A percentile compares a stretch with the other conserved stretches of the same genome.
These are phyloP conservation scores for Candida pseudocylindracea DNA, from an alignment of 1,139 yeast species.

Conservation along the genomic window DNA sequence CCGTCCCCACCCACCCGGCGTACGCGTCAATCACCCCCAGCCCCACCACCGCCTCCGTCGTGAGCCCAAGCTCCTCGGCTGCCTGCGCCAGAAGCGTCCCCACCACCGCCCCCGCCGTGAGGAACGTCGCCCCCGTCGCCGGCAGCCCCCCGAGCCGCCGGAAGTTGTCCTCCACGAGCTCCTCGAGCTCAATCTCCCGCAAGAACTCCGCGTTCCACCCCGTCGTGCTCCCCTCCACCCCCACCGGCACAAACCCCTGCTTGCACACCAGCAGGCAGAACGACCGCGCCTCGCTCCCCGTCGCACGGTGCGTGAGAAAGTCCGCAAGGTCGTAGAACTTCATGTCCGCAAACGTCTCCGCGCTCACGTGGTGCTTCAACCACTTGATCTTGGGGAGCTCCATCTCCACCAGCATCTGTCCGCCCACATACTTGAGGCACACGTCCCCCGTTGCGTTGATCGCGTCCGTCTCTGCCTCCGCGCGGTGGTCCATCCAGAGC, in stretches of 20 bases:
- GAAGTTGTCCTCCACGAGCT: slow-evolving; percentile 57
- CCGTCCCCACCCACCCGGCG: slow-evolving; percentile 97
- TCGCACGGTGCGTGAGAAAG: slow-evolving; percentile 74
- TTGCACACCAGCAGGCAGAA: slow-evolving; percentile 85
- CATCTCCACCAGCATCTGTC: slow-evolving; percentile 96
- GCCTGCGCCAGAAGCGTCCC: slow-evolving; percentile 45
- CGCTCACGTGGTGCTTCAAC: slow-evolving; percentile 77
- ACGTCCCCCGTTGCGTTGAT: slow-evolving; percentile 68
- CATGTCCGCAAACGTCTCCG: slow-evolving; percentile 38
- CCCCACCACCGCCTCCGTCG: slow-evolving; percentile 66
- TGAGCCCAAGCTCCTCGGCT: slow-evolving; percentile 71
- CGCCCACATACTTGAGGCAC: slow-evolving; percentile 82
- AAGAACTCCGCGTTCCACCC: slow-evolving; percentile 86
- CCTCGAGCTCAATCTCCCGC: slow-evolving; percentile 43
- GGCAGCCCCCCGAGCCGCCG: slow-evolving; percentile 68
- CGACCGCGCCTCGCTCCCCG: slow-evolving; percentile 70
- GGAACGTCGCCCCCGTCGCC: slow-evolving; percentile 45
- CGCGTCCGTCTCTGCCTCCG: slow-evolving; percentile 59
- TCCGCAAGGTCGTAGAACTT: slow-evolving; percentile 89
- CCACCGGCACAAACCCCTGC: slow-evolving; percentile 84
- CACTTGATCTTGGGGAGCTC: slow-evolving; percentile 93
- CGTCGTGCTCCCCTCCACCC: slow-evolving; percentile 63
- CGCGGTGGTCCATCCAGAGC: slow-evolving; percentile 97
- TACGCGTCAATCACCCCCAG: slow-evolving; percentile 95
- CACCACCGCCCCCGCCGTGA: slow-evolving; percentile 75